Evolutionary conservation across 352 stramenopile species (phyloP).

Genomic region (Phytophthora citrophthora): DNA sequence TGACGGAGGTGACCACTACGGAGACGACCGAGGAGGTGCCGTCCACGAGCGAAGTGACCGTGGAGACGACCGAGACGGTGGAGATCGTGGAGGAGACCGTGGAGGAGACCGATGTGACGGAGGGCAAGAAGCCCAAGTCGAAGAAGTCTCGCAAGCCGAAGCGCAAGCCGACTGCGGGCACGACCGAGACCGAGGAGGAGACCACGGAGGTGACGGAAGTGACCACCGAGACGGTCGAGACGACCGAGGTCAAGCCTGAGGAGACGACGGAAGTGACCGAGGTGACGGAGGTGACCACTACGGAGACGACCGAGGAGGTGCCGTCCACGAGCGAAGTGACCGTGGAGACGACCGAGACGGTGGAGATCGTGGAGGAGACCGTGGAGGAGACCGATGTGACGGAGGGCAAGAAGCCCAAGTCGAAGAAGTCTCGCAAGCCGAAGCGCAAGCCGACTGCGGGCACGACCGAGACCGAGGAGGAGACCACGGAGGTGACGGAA

Average conservation of each 20-base stretch:
- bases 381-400: constrained; percentile 13
- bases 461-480: background rate
- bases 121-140: no score
- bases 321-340: background rate
- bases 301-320: background rate
- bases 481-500: constrained; percentile 1
- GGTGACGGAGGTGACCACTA: no score
- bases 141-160: no score
- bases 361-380: constrained; percentile 7
- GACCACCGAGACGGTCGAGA: constrained; percentile 1
- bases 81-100: no score
- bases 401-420: background rate
- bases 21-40: no score
- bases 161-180: no score
- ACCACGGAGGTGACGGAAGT: no score
- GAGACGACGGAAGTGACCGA: constrained; percentile 9
- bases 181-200: no score
- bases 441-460: background rate
- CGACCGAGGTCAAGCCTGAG: constrained; percentile 1
- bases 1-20: no score
- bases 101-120: no score
- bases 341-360: background rate
- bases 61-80: no score
- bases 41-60: no score
- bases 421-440: background rate